A percentile compares a stretch with the other conserved stretches of the same genome.
Evolutionary conservation across 257 asterid genomes (phyloP).

Genomic region (Echium plantagineum): DNA sequence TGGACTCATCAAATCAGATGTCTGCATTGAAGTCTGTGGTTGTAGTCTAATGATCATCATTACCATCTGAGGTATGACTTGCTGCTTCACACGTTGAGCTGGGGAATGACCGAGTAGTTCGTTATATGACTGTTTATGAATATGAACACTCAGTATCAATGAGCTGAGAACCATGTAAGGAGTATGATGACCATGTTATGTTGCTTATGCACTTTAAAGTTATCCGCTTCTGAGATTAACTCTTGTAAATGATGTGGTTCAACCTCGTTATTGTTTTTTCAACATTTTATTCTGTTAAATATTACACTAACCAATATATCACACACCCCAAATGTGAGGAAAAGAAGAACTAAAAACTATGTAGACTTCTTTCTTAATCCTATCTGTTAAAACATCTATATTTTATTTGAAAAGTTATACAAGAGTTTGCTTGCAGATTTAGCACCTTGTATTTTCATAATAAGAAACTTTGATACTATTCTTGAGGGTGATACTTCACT

Average conservation of each 20-base stretch:
- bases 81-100: background rate
- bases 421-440: background rate
- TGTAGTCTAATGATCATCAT: background rate
- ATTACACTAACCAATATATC: too few relatives aligned
- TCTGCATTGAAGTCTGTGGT: background rate
- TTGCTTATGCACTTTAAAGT: background rate
- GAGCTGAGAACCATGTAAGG: background rate
- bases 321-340: background rate
- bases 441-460: background rate
- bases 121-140: background rate
- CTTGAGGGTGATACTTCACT: background rate
- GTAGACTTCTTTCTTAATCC: background rate
- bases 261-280: too few relatives aligned
- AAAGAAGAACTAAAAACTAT: background rate
- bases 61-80: background rate
- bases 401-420: too few relatives aligned
- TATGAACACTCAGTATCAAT: background rate
- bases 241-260: too few relatives aligned
- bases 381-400: background rate
- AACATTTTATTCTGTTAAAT: too few relatives aligned
- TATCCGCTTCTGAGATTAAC: background rate
- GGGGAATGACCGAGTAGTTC: background rate
- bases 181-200: background rate
- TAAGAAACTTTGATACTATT: background rate
- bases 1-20: background rate